Conservation (phyloP, 768 basidiomycete genomes). For the Macrocybe gigantea region DNA sequence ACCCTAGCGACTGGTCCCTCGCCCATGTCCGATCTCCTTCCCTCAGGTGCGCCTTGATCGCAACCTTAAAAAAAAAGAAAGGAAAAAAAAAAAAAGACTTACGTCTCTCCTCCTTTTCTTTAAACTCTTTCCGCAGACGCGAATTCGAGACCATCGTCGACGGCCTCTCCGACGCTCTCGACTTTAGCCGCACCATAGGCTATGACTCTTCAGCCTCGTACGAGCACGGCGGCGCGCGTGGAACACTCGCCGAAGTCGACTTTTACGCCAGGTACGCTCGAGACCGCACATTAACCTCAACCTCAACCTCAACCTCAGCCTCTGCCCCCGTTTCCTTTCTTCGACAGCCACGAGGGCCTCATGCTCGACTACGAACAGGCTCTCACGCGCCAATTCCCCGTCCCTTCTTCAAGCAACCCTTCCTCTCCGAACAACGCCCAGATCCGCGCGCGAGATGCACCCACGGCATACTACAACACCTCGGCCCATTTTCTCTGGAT, state of each 20-base stretch:
- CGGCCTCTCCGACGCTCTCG: conserved; percentile 84
- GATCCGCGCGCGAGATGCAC: not conserved
- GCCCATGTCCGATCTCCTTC: conserved; percentile 83
- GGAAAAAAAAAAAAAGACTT: no score
- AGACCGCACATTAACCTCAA: not conserved
- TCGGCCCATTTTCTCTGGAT: conserved; percentile 97
- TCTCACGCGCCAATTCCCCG: conserved; percentile 66
- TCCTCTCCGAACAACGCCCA: conserved; percentile 7
- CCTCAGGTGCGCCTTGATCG: conserved; percentile 44
- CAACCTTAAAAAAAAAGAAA: no score
- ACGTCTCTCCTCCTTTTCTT: not conserved
- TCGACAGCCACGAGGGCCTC: conserved; percentile 79
- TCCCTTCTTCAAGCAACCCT: conserved; percentile 21
- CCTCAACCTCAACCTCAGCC: not conserved
- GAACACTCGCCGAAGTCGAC: conserved; percentile 82
- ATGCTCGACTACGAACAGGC: conserved; percentile 92
- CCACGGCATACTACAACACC: conserved; percentile 72
- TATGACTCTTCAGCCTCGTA: conserved; percentile 56
- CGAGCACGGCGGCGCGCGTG: conserved; percentile 65
- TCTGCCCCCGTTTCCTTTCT: conserved; percentile 1
- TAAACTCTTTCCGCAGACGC: conserved; percentile 29
- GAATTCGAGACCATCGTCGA: conserved; percentile 87
- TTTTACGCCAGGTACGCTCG: conserved; percentile 77
- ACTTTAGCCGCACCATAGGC: conserved; percentile 89
- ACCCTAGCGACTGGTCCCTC: conserved; percentile 90